Conservation (phyloP, 768 basidiomycete species). For the Strobilomyces confusus region DNA sequence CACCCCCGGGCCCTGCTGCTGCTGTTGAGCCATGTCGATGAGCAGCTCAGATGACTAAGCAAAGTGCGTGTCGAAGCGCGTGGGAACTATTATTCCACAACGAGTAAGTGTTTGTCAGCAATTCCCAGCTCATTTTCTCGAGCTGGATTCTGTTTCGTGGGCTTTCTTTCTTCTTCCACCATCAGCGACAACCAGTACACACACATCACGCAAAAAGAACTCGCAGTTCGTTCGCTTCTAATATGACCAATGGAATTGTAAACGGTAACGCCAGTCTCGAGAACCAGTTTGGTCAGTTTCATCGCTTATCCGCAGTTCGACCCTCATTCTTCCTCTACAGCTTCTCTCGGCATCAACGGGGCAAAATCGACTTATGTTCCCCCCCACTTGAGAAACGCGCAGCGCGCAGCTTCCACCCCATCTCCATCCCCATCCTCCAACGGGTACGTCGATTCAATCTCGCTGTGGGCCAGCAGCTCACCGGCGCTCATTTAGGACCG, state of each 20-base stretch:
- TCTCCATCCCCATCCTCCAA: slow-evolving; percentile 33
- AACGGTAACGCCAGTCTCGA: slow-evolving; percentile 71
- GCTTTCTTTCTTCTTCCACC: slow-evolving; percentile 24
- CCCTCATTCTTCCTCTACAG: slow-evolving; percentile 34
- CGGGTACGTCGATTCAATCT: slow-evolving; percentile 43
- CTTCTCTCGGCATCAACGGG: slow-evolving; percentile 69
- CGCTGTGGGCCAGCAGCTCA: slow-evolving; percentile 15
- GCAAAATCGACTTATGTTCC: slow-evolving; percentile 82
- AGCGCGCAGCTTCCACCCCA: slow-evolving; percentile 73
- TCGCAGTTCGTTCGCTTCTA: slow-evolving; percentile 35
- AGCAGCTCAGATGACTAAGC: slow-evolving; percentile 5
- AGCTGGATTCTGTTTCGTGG: slow-evolving; percentile 9
- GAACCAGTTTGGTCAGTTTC: slow-evolving; percentile 62
- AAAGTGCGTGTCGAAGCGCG: not conserved
- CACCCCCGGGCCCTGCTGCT: slow-evolving; percentile 43
- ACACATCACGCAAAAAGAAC: slow-evolving; percentile 26
- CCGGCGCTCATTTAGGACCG: slow-evolving; percentile 43
- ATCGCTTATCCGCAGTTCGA: not conserved
- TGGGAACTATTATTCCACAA: slow-evolving; percentile 10
- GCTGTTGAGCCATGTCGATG: slow-evolving; percentile 65
- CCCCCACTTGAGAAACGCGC: slow-evolving; percentile 80
- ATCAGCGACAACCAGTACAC: slow-evolving; percentile 26
- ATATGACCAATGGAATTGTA: slow-evolving; percentile 93
- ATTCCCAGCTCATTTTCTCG: slow-evolving; percentile 26
- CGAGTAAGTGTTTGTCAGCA: slow-evolving; percentile 20